phyloP scores from a whole-genome alignment of 371 early-diverging fungal species.

The Mortierella sp. region DNA sequence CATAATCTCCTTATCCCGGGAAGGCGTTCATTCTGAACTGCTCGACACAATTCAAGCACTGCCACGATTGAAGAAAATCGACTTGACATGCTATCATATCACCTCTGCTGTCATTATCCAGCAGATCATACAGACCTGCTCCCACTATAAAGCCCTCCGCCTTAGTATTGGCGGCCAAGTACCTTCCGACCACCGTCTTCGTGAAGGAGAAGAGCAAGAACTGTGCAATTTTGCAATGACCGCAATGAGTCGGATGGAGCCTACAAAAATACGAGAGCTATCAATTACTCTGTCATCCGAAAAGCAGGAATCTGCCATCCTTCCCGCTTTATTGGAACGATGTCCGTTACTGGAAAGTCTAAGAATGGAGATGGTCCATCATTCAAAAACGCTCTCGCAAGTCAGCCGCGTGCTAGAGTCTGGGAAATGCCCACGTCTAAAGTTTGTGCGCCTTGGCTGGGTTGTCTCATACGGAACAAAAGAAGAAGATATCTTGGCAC shows the following conservation, averaged over 20 bases:
- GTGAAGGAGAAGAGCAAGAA: not conserved
- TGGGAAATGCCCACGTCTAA: constrained; percentile 1
- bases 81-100: constrained; percentile 6
- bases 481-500: not conserved
- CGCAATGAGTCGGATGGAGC: not conserved
- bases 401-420: not conserved
- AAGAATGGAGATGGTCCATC: not conserved
- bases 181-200: not conserved
- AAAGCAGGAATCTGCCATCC: not conserved
- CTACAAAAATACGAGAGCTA: not conserved
- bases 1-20: not conserved
- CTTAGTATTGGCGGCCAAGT: not conserved
- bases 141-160: not conserved
- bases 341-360: not conserved
- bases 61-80: not conserved
- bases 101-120: not conserved
- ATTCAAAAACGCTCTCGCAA: not conserved
- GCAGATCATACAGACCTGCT: constrained; percentile 8
- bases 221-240: not conserved
- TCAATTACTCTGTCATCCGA: not conserved
- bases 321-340: not conserved
- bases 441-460: not conserved
- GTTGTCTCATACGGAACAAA: not conserved
- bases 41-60: not conserved
- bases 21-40: not conserved